These are phyloP conservation scores for Pelargonium hybrid DNA, from an alignment of 441 rosid species.

Conservation along the genomic window DNA sequence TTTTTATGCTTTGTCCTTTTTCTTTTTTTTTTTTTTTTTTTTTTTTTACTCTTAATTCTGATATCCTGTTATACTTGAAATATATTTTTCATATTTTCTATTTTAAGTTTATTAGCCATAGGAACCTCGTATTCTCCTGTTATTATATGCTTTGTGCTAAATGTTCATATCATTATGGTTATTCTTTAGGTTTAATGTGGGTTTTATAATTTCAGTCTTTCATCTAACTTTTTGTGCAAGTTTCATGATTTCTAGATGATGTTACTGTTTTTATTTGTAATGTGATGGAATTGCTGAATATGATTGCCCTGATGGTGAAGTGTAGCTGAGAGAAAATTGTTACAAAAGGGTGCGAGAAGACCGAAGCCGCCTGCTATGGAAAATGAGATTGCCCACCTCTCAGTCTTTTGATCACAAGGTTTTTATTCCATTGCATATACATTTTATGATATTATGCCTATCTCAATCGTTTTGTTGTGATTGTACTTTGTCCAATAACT, in stretches of 20 bases:
- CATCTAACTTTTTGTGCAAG: too few species aligned
- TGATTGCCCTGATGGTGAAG: not conserved
- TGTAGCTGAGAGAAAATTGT: conserved; percentile 65
- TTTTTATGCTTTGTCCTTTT: too few species aligned
- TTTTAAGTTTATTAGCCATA: not conserved
- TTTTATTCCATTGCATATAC: not conserved
- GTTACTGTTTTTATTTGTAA: not conserved
- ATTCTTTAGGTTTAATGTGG: too few species aligned
- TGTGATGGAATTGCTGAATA: not conserved
- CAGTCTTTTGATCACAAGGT: conserved; percentile 47
- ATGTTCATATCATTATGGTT: too few species aligned
- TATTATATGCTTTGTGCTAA: too few species aligned
- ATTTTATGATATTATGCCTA: not conserved
- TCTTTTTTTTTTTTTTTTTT: too few species aligned
- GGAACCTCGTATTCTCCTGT: too few species aligned
- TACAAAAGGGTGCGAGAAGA: conserved; percentile 65
- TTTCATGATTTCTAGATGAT: too few species aligned
- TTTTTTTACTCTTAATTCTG: too few species aligned
- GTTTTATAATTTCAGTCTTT: too few species aligned
- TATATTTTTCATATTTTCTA: too few species aligned
- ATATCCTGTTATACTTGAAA: too few species aligned
- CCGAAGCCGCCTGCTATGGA: conserved; percentile 64
- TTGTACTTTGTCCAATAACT: not conserved
- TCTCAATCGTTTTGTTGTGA: not conserved
- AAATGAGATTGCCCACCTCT: conserved; percentile 45